These are phyloP conservation scores for Macaranga tanarius DNA, from an alignment of 441 rosid species.

Conservation along the genomic window DNA sequence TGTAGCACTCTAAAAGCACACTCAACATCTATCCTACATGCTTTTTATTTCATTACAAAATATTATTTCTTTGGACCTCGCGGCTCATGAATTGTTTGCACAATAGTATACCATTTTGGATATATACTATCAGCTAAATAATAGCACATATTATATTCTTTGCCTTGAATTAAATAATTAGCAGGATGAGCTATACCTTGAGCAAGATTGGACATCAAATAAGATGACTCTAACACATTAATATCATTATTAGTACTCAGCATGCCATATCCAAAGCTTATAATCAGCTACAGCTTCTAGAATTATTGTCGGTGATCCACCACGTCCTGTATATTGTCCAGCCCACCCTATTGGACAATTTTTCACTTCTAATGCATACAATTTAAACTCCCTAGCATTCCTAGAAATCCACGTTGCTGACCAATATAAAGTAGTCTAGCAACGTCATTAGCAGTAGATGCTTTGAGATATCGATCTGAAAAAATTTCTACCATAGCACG, in stretches of 20 bases:
- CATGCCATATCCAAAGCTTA: neutral
- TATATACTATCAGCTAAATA: neutral
- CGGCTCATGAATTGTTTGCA: neutral
- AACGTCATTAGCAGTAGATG: neutral
- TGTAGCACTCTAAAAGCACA: neutral
- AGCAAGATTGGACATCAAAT: neutral
- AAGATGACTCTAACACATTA: neutral
- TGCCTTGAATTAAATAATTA: no score
- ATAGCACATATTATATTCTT: no score
- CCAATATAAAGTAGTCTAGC: neutral
- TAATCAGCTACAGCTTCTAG: neutral
- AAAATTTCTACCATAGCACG: neutral
- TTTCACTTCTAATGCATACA: neutral
- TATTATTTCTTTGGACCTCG: neutral
- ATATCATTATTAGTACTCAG: neutral
- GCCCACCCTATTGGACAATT: slow-evolving; percentile 1
- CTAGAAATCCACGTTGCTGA: neutral
- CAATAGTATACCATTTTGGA: neutral
- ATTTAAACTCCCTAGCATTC: neutral
- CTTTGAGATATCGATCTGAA: neutral
- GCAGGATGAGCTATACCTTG: neutral
- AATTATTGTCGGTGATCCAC: neutral
- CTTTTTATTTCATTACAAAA: neutral
- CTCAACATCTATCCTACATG: neutral
- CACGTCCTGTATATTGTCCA: neutral